These are phyloP conservation scores for Apiospora phragmitis DNA, from an alignment of 2,329 filamentous ascomycete genomes.

Conservation along the genomic window DNA sequence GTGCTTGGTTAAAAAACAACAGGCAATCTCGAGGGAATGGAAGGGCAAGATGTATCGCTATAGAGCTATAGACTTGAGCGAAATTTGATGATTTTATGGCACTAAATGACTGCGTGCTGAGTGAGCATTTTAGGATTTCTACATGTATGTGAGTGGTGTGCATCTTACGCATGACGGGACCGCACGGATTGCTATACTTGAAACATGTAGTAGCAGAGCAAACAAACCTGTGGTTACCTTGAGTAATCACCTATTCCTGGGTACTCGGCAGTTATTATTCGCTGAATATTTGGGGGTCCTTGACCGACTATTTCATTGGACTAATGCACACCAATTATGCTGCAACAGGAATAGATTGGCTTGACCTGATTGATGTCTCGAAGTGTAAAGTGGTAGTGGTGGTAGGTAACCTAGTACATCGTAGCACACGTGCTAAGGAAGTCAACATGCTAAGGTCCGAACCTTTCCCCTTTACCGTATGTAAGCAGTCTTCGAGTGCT, in stretches of 20 bases:
- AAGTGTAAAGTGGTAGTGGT: neutral
- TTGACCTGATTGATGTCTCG: neutral
- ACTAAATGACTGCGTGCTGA: neutral
- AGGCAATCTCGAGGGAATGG: neutral
- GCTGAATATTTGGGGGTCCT: neutral
- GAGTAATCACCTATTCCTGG: neutral
- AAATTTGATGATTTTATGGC: conserved; percentile 3
- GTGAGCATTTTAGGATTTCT: neutral
- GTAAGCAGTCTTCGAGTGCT: neutral
- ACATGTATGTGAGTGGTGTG: neutral
- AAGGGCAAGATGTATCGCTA: conserved; percentile 3
- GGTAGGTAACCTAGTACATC: too few relatives aligned
- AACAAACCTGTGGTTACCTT: neutral
- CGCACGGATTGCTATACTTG: neutral
- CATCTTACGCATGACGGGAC: neutral
- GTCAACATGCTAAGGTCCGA: neutral
- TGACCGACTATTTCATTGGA: conserved; percentile 1
- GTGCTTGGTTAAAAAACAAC: conserved; percentile 3
- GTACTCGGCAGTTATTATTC: neutral
- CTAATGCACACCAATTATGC: conserved; percentile 2
- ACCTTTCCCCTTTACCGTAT: neutral
- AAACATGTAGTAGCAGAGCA: neutral
- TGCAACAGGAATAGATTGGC: conserved; percentile 3
- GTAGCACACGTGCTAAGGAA: neutral
- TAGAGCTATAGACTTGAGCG: conserved; percentile 5